Base-by-base conservation (phyloP, 768 basidiomycete genomes). In the Amanita pseudoporphyria region DNA sequence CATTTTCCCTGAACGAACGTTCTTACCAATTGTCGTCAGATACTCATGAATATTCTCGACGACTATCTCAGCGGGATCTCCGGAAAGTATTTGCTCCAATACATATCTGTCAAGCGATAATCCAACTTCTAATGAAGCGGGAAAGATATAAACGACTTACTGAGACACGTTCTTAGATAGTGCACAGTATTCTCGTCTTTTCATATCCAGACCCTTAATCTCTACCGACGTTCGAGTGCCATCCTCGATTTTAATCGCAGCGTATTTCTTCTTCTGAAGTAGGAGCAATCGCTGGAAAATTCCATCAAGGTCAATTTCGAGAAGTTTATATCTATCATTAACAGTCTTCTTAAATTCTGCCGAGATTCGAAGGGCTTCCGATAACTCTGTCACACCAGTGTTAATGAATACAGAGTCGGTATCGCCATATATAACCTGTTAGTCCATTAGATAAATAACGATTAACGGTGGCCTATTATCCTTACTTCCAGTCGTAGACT, bases 371-470 rank as follows among this genome's bases (percentile, higher is more conserved):
- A 95, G 72, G 2, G 96, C 96, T 41, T 95, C 87, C 0, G 82
- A 76, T 21, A 94, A 79, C 37, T 93, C 88, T 0, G 82, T 86
- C 24, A 87, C 89, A 57, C 93, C 91, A 3, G 96, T 93, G 66
- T 99, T 98, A 56, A 99, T 87, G 64, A 99, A 97, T 48, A 99
- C 89, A 0, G 96, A 99, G 64, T 99, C 96, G 0, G 96, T 99
- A 61, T 99, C 96, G 55, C 96, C 96, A 58, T 99, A 99, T 7
- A 99, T 85, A 57, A 99, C 95, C 95, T 99, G 53, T 18, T n/a
- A 21, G 19, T 24, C 41, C 14, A 41, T 52, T 9, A 49, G 33
- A 45, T 26, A 5, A 31, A 50, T n/a, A n/a, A 31, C 6, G 35
- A 30, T 21, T 22, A 38, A 28, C 19, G 42, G 14, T 3, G 24